These are phyloP conservation scores for Huntiella decipiens DNA, from an alignment of 2,329 filamentous ascomycete genomes.

Conservation along the genomic window DNA sequence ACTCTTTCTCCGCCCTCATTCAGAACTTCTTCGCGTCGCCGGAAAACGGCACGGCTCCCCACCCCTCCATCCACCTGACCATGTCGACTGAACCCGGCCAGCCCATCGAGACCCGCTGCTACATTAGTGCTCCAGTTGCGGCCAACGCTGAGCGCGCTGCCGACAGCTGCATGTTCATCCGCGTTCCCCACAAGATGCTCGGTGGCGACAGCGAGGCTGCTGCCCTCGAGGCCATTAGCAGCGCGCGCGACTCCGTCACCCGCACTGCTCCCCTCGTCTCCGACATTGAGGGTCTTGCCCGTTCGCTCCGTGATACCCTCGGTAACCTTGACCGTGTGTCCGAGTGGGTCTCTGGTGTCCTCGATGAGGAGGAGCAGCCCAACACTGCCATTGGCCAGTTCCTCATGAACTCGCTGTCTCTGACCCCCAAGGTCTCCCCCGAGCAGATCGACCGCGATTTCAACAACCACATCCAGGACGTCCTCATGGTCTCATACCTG, in stretches of 20 bases:
- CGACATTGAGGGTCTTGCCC: constrained; percentile 77
- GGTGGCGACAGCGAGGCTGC: constrained; percentile 55
- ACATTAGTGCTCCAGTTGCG: constrained; percentile 88
- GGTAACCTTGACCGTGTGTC: constrained; percentile 79
- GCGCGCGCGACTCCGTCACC: constrained; percentile 61
- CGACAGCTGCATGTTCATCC: constrained; percentile 93
- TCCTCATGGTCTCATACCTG: constrained; percentile 92
- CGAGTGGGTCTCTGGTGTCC: constrained; percentile 78
- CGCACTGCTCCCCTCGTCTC: constrained; percentile 56
- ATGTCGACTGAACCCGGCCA: constrained; percentile 77
- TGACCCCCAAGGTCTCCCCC: constrained; percentile 86
- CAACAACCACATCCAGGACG: constrained; percentile 99
- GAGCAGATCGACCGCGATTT: constrained; percentile 90
- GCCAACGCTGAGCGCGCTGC: constrained; percentile 87
- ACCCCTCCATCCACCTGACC: constrained; percentile 93
- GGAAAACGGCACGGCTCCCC: constrained; percentile 89
- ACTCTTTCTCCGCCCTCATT: constrained; percentile 95
- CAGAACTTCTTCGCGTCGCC: constrained; percentile 98
- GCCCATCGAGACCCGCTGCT: constrained; percentile 77
- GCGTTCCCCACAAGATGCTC: constrained; percentile 84
- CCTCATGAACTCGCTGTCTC: constrained; percentile 77
- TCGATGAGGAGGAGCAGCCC: constrained; percentile 82
- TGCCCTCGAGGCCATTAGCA: constrained; percentile 63
- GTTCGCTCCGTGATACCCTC: constrained; percentile 70
- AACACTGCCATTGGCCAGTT: constrained; percentile 87